phyloP scores from a whole-genome alignment of 495 filamentous ascomycete species.

The Aspergillus olivimuriae region DNA sequence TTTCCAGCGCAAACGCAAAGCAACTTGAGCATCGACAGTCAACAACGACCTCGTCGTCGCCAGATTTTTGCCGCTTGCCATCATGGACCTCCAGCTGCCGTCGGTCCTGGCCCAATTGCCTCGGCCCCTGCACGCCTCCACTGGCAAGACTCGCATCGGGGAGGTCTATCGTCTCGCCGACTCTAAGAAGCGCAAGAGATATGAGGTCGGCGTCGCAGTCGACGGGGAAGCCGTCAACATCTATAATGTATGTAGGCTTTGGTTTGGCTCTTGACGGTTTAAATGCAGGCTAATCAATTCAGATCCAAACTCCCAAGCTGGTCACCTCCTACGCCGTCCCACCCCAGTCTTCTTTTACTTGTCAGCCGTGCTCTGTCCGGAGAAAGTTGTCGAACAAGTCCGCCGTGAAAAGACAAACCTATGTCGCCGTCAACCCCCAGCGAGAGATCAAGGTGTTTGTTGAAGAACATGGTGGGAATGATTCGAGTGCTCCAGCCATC shows the following conservation, averaged over 20 bases:
- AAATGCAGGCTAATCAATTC: background rate
- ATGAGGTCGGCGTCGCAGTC: constrained; percentile 77
- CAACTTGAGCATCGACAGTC: too few species aligned
- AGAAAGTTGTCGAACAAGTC: constrained; percentile 45
- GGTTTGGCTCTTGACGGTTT: background rate
- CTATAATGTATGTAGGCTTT: constrained; percentile 66
- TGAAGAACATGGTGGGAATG: constrained; percentile 37
- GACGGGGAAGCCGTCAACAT: constrained; percentile 90
- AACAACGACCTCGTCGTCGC: too few species aligned
- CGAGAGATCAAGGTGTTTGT: constrained; percentile 48
- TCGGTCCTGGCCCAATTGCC: constrained; percentile 61
- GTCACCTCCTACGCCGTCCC: constrained; percentile 81
- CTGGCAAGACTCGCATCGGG: constrained; percentile 54
- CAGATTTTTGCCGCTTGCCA: constrained; percentile 3
- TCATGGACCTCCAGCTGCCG: constrained; percentile 41
- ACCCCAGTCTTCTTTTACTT: constrained; percentile 72
- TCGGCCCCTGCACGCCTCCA: constrained; percentile 53
- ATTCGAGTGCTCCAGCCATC: constrained; percentile 30
- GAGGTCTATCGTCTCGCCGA: constrained; percentile 68
- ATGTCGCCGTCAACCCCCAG: constrained; percentile 43
- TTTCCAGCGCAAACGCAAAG: too few species aligned
- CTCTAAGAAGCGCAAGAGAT: constrained; percentile 76
- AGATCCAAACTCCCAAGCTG: constrained; percentile 75
- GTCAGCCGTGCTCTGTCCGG: constrained; percentile 69
- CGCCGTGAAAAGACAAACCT: constrained; percentile 64